Base-by-base conservation (phyloP, 2,329 filamentous ascomycete genomes). In the Claviceps spartinae region DNA sequence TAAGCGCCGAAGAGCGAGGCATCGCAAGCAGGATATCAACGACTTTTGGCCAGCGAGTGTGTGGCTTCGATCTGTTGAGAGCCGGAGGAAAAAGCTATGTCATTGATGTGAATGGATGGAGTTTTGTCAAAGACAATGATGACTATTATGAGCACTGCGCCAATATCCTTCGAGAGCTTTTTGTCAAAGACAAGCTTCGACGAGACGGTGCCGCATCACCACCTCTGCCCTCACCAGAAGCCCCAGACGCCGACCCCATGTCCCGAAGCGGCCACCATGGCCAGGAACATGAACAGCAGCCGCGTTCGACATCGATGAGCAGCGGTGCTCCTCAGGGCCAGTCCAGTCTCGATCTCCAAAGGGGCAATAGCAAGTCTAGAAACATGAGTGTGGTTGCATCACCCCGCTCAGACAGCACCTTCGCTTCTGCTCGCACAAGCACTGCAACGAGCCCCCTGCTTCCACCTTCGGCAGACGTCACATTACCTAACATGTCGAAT, bases 101-200 rank as follows among this genome's bases (percentile, higher is more conserved):
- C 48, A 98, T 98, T 59, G 93, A 98, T 62, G 93, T 98, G 60
- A 98, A 98, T 66, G 93, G 93, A 13, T 98, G 94, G 94, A 97
- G 91, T 64, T 98, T 98, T 62, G 93, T 98, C 66, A 98, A 98
- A 67, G 94, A 98, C 66, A 98, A 98, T 61, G 91, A 96, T 56
- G 90, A 95, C 55, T 98, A 98, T 67, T 98, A 98, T 65, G 87
- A 97, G 62, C 88, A 88, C 62, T 93, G 85, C 59, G 82, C 93
- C 22, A 83, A 75, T 54, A 95, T 97, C 48, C 72, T 98, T 49
- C 87, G 83, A 62, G 84, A 93, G 6, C 87, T 94, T 64, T 97
- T 98, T 59, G 74, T 94, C 57, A 81, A 81, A 57, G 91, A 96
- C 66, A 88, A 83, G 61, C 69, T 81, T 50, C 78, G 80, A 40